These are phyloP conservation scores for Fusarium subtropicale DNA, from an alignment of 2,329 filamentous ascomycete genomes.

Conservation along the genomic window DNA sequence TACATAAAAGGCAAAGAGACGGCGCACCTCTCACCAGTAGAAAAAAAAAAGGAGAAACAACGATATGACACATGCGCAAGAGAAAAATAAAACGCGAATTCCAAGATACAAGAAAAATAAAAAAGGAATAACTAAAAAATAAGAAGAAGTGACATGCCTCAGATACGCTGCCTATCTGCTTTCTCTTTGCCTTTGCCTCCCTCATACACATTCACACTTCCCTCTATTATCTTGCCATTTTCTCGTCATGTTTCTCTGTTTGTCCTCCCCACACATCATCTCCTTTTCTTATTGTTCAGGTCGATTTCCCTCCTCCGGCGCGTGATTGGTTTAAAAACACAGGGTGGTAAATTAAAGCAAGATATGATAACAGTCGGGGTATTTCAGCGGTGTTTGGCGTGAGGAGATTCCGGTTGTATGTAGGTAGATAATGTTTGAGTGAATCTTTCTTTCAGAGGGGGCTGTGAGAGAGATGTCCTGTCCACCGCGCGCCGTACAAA, in stretches of 20 bases:
- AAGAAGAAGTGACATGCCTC: constrained; percentile 16
- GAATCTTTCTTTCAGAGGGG: not conserved
- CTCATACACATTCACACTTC: not conserved
- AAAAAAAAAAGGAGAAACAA: not conserved
- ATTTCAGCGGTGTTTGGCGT: constrained; percentile 31
- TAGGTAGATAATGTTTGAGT: constrained; percentile 14
- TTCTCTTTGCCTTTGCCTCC: constrained; percentile 14
- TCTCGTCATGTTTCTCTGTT: not conserved
- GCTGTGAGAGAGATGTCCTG: not conserved
- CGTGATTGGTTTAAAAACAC: not conserved
- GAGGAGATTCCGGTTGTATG: not conserved
- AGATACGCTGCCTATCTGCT: constrained; percentile 28
- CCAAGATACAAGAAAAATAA: constrained; percentile 22
- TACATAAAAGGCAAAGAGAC: constrained; percentile 7
- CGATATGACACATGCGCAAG: constrained; percentile 7
- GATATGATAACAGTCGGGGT: constrained; percentile 33
- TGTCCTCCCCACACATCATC: constrained; percentile 16
- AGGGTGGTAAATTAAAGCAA: constrained; percentile 9
- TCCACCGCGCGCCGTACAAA: not conserved
- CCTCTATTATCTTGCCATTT: constrained; percentile 5
- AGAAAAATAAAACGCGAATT: constrained; percentile 10
- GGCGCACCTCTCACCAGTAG: constrained; percentile 8
- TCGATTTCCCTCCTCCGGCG: not conserved
- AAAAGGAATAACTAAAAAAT: not conserved
- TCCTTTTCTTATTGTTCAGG: not conserved